phyloP scores from a whole-genome alignment of 202 grass and related monocot species.

The Zoysia matrella region DNA sequence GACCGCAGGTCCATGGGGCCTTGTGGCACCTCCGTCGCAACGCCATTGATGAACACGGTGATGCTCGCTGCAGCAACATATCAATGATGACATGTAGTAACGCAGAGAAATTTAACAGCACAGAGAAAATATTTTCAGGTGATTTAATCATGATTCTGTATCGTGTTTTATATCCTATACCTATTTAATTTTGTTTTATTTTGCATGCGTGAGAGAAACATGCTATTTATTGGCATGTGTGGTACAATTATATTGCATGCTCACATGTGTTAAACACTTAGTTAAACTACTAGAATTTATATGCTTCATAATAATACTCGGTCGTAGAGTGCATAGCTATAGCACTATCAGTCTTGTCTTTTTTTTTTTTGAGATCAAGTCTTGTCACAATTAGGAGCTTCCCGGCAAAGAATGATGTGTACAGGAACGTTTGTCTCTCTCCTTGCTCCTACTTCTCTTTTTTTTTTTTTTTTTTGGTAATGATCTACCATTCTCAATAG shows the following conservation, averaged over 20 bases:
- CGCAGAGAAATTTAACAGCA: no score
- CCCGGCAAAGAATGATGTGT: slow-evolving; percentile 16
- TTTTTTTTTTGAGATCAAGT: no score
- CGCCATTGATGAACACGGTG: slow-evolving; percentile 92
- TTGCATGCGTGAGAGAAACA: slow-evolving; percentile 14
- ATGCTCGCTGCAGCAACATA: slow-evolving; percentile 53
- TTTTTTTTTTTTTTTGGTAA: not conserved
- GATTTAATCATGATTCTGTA: not conserved
- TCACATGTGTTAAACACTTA: not conserved
- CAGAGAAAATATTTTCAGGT: not conserved
- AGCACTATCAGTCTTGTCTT: slow-evolving; percentile 16
- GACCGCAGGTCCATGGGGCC: slow-evolving; percentile 78
- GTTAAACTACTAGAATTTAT: not conserved
- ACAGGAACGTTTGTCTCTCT: not conserved
- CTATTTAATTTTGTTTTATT: not conserved
- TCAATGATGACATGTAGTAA: not conserved
- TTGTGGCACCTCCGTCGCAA: slow-evolving; percentile 73
- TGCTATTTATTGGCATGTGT: slow-evolving; percentile 20
- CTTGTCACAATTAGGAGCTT: not conserved
- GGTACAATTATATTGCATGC: slow-evolving; percentile 27
- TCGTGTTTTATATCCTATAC: not conserved
- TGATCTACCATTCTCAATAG: not conserved
- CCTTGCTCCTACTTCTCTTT: not conserved
- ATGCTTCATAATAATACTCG: not conserved
- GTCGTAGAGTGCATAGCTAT: not conserved